A percentile compares a stretch with the other conserved stretches of the same genome.
phyloP scores from a whole-genome alignment of 176 grass and related monocot species.

The Oryza meridionalis region DNA sequence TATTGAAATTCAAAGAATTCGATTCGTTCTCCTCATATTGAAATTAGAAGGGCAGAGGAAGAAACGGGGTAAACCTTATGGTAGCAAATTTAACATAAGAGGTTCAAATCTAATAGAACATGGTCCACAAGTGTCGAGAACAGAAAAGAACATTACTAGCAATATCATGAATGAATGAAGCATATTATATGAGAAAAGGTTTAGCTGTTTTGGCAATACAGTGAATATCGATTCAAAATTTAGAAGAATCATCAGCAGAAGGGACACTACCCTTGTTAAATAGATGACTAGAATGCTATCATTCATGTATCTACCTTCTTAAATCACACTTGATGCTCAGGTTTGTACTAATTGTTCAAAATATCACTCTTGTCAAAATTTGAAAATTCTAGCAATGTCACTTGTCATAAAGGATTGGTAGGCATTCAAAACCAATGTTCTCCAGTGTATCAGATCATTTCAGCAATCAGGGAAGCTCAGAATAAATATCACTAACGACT shows the following conservation, averaged over 20 bases:
- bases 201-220: background rate
- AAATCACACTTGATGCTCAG: background rate
- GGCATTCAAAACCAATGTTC: background rate
- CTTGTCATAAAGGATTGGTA: background rate
- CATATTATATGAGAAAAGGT: constrained; percentile 20
- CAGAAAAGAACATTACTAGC: background rate
- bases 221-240: constrained; percentile 12
- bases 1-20: constrained; percentile 15
- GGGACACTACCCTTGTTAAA: background rate
- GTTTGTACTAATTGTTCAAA: background rate
- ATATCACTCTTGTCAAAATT: background rate
- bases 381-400: background rate
- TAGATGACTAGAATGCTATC: background rate
- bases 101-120: constrained; percentile 14
- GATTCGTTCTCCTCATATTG: background rate
- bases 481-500: background rate
- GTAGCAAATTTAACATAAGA: constrained; percentile 10
- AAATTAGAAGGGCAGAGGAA: background rate
- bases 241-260: background rate
- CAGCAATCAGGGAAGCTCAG: background rate
- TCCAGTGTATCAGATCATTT: background rate
- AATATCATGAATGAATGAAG: background rate
- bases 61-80: background rate
- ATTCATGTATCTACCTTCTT: background rate
- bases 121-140: background rate